Base-by-base conservation (phyloP, 2,329 filamentous ascomycete genomes). In the Niveomyces coronatus region DNA sequence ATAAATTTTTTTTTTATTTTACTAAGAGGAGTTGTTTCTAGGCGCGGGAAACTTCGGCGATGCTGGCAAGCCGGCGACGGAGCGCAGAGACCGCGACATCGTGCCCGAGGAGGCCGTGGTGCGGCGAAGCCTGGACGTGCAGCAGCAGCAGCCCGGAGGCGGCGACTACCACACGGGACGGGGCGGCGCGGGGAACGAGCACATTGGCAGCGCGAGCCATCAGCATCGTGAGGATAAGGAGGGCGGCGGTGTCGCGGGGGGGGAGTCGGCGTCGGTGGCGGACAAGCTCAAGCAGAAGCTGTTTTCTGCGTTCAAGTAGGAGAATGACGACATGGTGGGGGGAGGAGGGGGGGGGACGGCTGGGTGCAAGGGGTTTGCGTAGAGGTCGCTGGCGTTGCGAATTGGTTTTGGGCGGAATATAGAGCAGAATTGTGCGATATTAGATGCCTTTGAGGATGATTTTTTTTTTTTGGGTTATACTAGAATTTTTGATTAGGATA, bases 21-120 rank as follows among this genome's bases (percentile, higher is more conserved):
- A 10, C 9, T 29, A n/a, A n/a, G 22, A 24, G 22, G 22, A 24
- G 11, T n/a, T n/a, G n/a, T 19, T 26, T 15, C 13, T 46, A 77
- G 73, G 73, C 33, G 67, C 68, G 15, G 74, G 71, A 41, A 78
- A 78, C 57, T 76, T 78, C 48, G 64, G 61, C 49, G 73, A 76
- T 47, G 50, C 61, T 14, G 63, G 63, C 50, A 54, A 51, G 26
- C 51, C 61, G 20, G 34, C 58, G 4, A 43, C 48, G 9, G 51
- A 56, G 33, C 70, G 72, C 49, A 57, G 53, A 18, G 74, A 78
- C 57, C 53, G 60, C 43, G 71, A 75, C 35, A 41, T 71, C 28
- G 51, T 79, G 14, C 72, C 75, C 30, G 67, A 71, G 33, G 61
- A 53, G 14, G 74, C 74, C n/a, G n/a, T n/a, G 16, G 52, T 65